phyloP scores from a whole-genome alignment of 179 eudicot genomes.

The Pouteria campechiana region DNA sequence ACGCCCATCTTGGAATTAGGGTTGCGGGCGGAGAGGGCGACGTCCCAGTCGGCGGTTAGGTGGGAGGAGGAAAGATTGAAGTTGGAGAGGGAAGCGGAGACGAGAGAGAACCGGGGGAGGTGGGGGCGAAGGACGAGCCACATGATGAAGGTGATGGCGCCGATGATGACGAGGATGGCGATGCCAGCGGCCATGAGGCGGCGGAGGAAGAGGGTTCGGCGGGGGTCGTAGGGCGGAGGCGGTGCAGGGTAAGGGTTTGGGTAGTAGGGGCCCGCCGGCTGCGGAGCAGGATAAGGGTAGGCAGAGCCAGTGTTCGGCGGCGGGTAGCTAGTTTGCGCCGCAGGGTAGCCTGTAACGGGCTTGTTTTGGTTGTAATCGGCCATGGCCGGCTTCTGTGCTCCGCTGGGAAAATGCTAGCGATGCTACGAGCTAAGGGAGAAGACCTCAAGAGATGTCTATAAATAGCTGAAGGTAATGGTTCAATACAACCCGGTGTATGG shows the following conservation, averaged over 20 bases:
- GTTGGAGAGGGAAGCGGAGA: conserved; percentile 20
- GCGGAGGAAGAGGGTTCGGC: conserved; percentile 30
- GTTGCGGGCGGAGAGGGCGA: conserved; percentile 26
- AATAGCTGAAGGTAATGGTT: too few species aligned
- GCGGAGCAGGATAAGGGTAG: conserved; percentile 19
- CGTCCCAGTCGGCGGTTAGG: conserved; percentile 15
- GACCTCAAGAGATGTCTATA: too few species aligned
- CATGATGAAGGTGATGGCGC: conserved; percentile 22
- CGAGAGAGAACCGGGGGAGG: conserved; percentile 21
- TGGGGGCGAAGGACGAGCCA: conserved; percentile 48
- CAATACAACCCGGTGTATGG: too few species aligned
- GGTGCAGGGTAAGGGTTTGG: background rate
- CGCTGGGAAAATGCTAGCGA: too few species aligned
- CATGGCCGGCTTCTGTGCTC: too few species aligned
- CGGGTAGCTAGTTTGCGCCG: conserved; percentile 6
- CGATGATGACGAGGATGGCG: conserved; percentile 20
- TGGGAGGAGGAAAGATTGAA: conserved; percentile 16
- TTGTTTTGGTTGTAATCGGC: conserved; percentile 7
- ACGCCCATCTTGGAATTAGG: conserved; percentile 38
- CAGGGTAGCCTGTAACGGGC: conserved; percentile 32
- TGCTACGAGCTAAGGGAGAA: too few species aligned
- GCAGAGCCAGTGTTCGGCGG: conserved; percentile 15
- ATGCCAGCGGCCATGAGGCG: conserved; percentile 26
- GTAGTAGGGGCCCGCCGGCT: conserved; percentile 6
- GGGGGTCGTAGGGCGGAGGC: conserved; percentile 7